Evolutionary conservation across 2,329 filamentous ascomycete species (phyloP).

Genomic region (Iodosphaeria phyllophila): DNA sequence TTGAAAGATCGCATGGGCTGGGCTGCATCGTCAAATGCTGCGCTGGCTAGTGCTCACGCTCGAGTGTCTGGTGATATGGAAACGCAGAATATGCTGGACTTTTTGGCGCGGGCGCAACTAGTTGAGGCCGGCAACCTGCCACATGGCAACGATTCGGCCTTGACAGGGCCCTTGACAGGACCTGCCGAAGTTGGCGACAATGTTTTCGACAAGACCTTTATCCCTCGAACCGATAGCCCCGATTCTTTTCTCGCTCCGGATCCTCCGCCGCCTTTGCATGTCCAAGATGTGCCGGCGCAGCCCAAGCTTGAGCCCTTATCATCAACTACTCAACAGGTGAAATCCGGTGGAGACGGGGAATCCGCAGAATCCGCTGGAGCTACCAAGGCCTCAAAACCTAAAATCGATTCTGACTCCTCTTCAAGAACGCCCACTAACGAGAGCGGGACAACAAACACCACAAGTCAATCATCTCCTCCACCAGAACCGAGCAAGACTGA

Average conservation of each 20-base stretch:
- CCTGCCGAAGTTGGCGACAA: constrained; percentile 60
- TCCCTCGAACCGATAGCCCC: constrained; percentile 31
- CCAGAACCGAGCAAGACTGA: constrained; percentile 5
- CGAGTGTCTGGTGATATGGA: constrained; percentile 69
- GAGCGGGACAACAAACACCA: too few species aligned
- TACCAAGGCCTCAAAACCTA: constrained; percentile 3
- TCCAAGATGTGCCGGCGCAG: constrained; percentile 5
- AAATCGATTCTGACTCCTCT: constrained; percentile 25
- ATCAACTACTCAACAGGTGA: too few species aligned
- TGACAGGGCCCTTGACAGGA: constrained; percentile 54
- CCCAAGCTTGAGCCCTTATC: too few species aligned
- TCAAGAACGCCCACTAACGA: constrained; percentile 37
- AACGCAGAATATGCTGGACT: constrained; percentile 76
- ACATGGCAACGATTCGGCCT: constrained; percentile 21
- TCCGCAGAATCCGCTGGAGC: constrained; percentile 1
- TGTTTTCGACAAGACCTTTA: constrained; percentile 70
- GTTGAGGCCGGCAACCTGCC: constrained; percentile 48
- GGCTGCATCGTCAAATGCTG: constrained; percentile 50
- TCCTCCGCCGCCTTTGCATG: constrained; percentile 16
- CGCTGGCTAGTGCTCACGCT: constrained; percentile 67
- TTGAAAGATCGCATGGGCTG: constrained; percentile 85
- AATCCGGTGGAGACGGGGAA: constrained; percentile 1
- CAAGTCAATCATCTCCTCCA: too few species aligned
- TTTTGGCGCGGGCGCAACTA: constrained; percentile 65
- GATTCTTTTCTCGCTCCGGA: constrained; percentile 21